Base-by-base conservation (phyloP, 768 basidiomycete genomes). In the Ramaria sp. region DNA sequence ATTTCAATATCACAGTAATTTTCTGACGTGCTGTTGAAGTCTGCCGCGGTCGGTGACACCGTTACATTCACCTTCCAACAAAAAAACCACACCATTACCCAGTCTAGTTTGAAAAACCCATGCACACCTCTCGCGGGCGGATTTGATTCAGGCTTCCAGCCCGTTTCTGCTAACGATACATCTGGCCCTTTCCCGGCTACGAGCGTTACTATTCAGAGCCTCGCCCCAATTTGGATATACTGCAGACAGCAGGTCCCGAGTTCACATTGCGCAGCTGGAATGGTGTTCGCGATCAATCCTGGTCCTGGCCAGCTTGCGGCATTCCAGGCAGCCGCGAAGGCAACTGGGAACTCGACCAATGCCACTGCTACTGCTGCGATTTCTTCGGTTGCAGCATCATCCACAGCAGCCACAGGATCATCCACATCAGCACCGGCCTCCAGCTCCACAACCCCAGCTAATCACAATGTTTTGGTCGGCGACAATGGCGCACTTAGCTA, bases 271-370 rank as follows among this genome's bases (percentile, higher is more conserved):
- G 72, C 73, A 42, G 66, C 70, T 34, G 81, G 82, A 15, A 85
- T 84, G 83, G 83, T 84, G 31, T 82, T 83, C 65, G 78, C 81
- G 24, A 69, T 84, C 62, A 86, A 86, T 64, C 77, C 82, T 3
- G 80, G 76, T 15, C n/a, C 13, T 4, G 46, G 30, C 19, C 30
- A 57, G 48, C 42, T 57, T 31, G 55, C 7, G 13, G 30, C 46
- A 17, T 57, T 57, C 37, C 37, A 39, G n/a, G 55, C 55, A 7
- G 55, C 55, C 33, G 55, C 55, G 2, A 49, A 33, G 24, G 55
- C 55, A 20, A 57, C 55, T 41, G 55, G 22, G n/a, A 55, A 24
- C 37, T 20, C 27, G n/a, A 48, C 27, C 33, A 19, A 24, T n/a
- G 19, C 22, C 22, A 30, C 54, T n/a, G n/a, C 70, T 27, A 53